Conservation (phyloP, 2,329 filamentous ascomycete species). For the Mariannaea elegans region DNA sequence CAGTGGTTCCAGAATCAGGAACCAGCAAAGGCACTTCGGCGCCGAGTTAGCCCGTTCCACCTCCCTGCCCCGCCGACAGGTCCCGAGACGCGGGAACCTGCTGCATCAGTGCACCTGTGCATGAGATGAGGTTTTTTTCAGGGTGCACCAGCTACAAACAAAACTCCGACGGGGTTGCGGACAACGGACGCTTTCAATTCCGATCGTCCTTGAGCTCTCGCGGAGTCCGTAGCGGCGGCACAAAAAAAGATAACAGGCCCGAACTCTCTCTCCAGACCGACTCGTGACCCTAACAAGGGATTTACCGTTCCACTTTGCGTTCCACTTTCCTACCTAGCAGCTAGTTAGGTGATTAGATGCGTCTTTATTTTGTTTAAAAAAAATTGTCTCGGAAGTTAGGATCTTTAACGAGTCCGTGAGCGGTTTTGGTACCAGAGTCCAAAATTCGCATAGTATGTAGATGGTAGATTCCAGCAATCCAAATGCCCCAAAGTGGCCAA, state of each 20-base stretch:
- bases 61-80: not conserved
- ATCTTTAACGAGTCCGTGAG: not conserved
- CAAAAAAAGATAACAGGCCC: no score
- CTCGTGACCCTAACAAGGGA: no score
- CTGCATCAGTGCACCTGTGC: not conserved
- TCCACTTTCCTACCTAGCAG: no score
- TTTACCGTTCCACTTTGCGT: no score
- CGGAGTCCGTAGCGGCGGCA: no score
- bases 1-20: not conserved
- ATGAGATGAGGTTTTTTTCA: slow-evolving; percentile 15
- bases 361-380: not conserved
- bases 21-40: slow-evolving; percentile 6
- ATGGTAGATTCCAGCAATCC: no score
- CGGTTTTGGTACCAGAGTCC: not conserved
- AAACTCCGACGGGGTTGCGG: slow-evolving; percentile 14
- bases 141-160: no score
- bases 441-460: not conserved
- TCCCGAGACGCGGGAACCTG: slow-evolving; percentile 3
- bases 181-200: not conserved
- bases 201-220: not conserved
- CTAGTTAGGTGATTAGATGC: no score
- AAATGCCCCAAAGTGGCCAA: not conserved
- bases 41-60: not conserved
- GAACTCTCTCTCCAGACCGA: not conserved
- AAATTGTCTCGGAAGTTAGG: not conserved